Evolutionary conservation across 768 basidiomycete genomes (phyloP).

Genomic region (Suillus ampliporus): DNA sequence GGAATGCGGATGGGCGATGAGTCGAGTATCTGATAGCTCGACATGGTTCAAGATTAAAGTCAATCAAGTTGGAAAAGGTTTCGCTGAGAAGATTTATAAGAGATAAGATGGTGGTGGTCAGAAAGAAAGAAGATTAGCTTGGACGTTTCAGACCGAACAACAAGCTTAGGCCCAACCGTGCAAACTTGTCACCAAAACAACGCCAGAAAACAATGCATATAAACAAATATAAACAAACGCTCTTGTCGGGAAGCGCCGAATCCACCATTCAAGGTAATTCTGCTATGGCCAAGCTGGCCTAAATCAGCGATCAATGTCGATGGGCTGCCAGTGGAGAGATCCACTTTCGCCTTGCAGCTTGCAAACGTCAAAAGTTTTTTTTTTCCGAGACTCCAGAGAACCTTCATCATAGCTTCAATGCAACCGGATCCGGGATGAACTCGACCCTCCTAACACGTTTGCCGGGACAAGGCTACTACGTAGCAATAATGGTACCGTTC

Average conservation of each 20-base stretch:
- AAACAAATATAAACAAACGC: slow-evolving; percentile 1
- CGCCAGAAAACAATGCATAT: slow-evolving; percentile 3
- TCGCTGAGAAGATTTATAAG: slow-evolving; percentile 2
- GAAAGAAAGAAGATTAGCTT: slow-evolving; percentile 5
- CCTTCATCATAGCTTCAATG: background rate
- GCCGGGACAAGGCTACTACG: too few relatives aligned
- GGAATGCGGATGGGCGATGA: slow-evolving; percentile 31
- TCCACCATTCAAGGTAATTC: background rate
- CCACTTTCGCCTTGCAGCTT: too few relatives aligned
- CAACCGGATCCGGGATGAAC: background rate
- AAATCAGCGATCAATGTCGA: too few relatives aligned
- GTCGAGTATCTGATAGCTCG: slow-evolving; percentile 41
- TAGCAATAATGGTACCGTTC: background rate
- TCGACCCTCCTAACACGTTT: background rate
- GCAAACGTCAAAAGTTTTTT: too few relatives aligned
- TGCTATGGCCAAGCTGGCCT: too few relatives aligned
- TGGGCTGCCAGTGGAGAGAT: too few relatives aligned
- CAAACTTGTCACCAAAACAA: background rate
- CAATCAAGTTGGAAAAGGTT: slow-evolving; percentile 7
- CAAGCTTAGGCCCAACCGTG: too few relatives aligned
- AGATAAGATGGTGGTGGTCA: slow-evolving; percentile 12
- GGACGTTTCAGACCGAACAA: slow-evolving; percentile 7
- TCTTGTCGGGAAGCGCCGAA: background rate
- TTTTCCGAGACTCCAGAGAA: too few relatives aligned
- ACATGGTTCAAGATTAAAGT: slow-evolving; percentile 24